Percentiles rank a stretch among this genome's conserved stretches.
Conservation (phyloP, 2,329 filamentous ascomycete species). For the Teratosphaeria epicoccoides region DNA sequence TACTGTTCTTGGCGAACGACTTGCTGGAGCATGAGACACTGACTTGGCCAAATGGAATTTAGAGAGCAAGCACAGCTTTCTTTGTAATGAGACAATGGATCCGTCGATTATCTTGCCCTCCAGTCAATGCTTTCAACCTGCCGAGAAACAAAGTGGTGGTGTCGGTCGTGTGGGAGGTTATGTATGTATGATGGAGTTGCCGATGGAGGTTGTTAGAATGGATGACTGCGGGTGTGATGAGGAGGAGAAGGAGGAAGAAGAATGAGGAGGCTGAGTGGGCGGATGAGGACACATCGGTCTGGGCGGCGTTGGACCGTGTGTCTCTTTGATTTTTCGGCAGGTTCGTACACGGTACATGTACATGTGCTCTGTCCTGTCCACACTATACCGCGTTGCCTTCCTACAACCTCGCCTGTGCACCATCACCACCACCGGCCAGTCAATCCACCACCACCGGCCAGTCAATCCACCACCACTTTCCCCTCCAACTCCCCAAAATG, state of each 20-base stretch:
- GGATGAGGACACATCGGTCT: too few relatives aligned
- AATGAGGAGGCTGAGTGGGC: neutral
- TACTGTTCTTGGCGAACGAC: neutral
- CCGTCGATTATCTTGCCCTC: neutral
- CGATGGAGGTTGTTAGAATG: neutral
- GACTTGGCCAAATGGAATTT: neutral
- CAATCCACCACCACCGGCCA: slow-evolving; percentile 74
- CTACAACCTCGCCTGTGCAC: neutral
- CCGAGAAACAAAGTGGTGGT: neutral
- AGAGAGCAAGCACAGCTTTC: neutral
- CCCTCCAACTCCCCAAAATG: slow-evolving; percentile 73
- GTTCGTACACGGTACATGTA: too few relatives aligned
- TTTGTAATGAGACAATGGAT: neutral
- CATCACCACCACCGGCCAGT: neutral
- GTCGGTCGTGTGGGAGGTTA: too few relatives aligned
- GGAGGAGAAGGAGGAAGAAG: neutral
- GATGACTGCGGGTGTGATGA: neutral
- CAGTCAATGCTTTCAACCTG: neutral
- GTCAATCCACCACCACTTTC: slow-evolving; percentile 71
- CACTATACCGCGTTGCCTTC: too few relatives aligned
- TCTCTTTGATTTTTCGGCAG: too few relatives aligned
- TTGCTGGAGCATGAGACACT: too few relatives aligned
- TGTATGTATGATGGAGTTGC: too few relatives aligned
- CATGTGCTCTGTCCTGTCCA: too few relatives aligned
- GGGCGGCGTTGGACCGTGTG: too few relatives aligned